A percentile compares a stretch with the other conserved stretches of the same genome.
Conservation (phyloP, 257 asterid genomes). For the Penstemon barbatus region DNA sequence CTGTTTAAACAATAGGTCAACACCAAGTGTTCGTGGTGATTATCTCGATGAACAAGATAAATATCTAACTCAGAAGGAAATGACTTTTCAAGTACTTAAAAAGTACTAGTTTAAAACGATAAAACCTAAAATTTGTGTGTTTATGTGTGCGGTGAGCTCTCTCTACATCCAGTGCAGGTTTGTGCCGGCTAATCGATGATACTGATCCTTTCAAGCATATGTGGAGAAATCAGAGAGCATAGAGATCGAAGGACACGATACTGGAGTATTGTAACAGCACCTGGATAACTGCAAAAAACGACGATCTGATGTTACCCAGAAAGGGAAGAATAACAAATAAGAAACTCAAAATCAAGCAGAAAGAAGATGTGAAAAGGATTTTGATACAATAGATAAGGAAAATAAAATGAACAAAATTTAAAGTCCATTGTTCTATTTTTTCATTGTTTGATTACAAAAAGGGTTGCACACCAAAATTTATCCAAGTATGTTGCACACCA, state of each 20-base stretch:
- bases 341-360: not conserved
- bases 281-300: not conserved
- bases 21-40: not conserved
- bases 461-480: not conserved
- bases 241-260: not conserved
- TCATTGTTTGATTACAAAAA: too few relatives aligned
- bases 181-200: not conserved
- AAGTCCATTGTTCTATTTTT: too few relatives aligned
- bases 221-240: not conserved
- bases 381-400: not conserved
- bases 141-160: not conserved
- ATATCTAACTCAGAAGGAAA: not conserved
- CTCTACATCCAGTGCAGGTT: not conserved
- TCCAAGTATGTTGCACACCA: not conserved
- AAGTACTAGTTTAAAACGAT: not conserved
- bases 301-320: constrained; percentile 18
- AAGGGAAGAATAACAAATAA: not conserved
- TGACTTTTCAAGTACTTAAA: not conserved
- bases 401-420: too few relatives aligned
- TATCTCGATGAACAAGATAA: not conserved
- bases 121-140: not conserved
- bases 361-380: not conserved
- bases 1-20: too few relatives aligned
- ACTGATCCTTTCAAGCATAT: not conserved
- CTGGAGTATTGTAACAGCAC: not conserved